Conservation (phyloP, 805 yeast genomes). For the Sugiyamaella qingdaonensis region DNA sequence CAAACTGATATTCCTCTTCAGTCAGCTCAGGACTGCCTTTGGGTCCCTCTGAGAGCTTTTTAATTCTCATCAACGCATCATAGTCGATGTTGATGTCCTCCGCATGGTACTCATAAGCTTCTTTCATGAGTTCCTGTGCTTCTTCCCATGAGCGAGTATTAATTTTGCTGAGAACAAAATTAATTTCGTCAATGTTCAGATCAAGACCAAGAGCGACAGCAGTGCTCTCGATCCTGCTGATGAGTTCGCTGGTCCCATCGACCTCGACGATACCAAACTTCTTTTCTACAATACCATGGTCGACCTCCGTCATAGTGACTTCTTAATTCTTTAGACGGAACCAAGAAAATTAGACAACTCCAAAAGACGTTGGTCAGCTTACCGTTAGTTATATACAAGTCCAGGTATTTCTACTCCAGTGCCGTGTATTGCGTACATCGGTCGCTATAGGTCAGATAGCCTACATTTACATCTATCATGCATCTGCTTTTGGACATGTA, state of each 20-base stretch:
- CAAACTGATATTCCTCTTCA: slow-evolving; percentile 24
- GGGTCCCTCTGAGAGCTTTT: slow-evolving; percentile 28
- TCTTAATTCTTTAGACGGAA: no score
- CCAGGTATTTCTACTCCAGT: no score
- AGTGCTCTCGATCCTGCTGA: slow-evolving; percentile 5
- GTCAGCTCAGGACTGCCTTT: slow-evolving; percentile 21
- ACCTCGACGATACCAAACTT: not conserved
- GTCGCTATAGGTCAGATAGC: no score
- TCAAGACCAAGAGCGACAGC: slow-evolving; percentile 4
- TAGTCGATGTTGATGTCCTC: slow-evolving; percentile 46
- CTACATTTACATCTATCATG: no score
- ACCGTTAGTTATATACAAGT: no score
- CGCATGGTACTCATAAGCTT: slow-evolving; percentile 39
- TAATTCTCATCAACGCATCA: slow-evolving; percentile 35
- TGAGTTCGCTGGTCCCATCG: slow-evolving; percentile 1
- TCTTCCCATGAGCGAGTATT: slow-evolving; percentile 28
- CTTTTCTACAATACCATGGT: not conserved
- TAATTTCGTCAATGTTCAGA: slow-evolving; percentile 3
- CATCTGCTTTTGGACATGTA: no score
- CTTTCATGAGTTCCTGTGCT: slow-evolving; percentile 37
- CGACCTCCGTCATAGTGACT: no score
- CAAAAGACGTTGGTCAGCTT: no score
- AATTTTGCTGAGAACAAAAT: slow-evolving; percentile 8
- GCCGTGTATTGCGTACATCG: no score
- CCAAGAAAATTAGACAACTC: no score